phyloP scores from a whole-genome alignment of 2,329 filamentous ascomycete genomes.

The Arthrobotrys entomopaga region DNA sequence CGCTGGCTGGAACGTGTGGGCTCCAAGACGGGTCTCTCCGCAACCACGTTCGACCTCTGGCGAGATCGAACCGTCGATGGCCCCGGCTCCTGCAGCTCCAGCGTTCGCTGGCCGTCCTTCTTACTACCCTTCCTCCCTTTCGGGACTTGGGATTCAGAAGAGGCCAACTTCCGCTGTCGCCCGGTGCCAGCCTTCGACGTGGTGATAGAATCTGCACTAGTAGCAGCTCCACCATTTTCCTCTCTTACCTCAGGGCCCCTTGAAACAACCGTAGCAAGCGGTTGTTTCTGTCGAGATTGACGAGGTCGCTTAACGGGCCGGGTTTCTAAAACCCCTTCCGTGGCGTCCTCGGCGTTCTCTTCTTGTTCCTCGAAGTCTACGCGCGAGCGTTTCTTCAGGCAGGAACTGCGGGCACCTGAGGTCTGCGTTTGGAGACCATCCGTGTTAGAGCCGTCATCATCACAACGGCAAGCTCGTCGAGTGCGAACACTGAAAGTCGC shows the following conservation, averaged over 20 bases:
- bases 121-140: constrained; percentile 3
- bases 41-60: not conserved
- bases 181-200: constrained; percentile 6
- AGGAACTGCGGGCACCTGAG: constrained; percentile 7
- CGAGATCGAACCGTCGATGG: not conserved
- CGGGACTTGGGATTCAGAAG: constrained; percentile 5
- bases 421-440: not conserved
- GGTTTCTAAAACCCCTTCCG: not conserved
- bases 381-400: constrained; percentile 38
- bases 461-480: not conserved
- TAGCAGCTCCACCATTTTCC: not conserved
- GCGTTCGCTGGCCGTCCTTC: not conserved
- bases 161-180: not conserved
- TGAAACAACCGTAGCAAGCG: not conserved
- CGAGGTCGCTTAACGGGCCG: constrained; percentile 1
- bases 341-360: not conserved
- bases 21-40: constrained; percentile 13
- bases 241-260: not conserved
- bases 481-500: not conserved
- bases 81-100: constrained; percentile 10
- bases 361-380: constrained; percentile 23
- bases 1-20: constrained; percentile 27
- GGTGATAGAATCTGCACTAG: constrained; percentile 15
- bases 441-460: not conserved
- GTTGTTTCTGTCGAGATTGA: constrained; percentile 18